Percentiles rank a stretch among this genome's conserved stretches.
Evolutionary conservation across 2,329 filamentous ascomycete genomes (phyloP).

Genomic region (Aspergillus sp.): DNA sequence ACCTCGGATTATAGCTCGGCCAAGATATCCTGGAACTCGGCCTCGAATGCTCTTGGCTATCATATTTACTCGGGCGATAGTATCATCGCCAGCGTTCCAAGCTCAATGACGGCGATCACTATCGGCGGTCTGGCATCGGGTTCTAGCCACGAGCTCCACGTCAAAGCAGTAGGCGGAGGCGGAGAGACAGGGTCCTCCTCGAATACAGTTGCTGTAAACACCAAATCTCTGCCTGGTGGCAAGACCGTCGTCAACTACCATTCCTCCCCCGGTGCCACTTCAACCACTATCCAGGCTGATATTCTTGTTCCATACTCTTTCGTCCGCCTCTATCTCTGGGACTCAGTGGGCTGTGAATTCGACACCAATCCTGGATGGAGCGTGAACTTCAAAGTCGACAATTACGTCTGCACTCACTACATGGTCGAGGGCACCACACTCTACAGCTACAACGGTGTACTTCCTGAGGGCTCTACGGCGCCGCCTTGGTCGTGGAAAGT

Average conservation of each 20-base stretch:
- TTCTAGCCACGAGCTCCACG: conserved; percentile 6
- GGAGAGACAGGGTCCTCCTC: conserved; percentile 3
- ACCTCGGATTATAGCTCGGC: conserved; percentile 17
- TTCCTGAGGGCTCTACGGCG: conserved; percentile 14
- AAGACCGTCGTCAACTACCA: conserved; percentile 12
- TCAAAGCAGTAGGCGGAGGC: conserved; percentile 11
- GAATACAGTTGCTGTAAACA: conserved; percentile 6
- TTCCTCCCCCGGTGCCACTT: conserved; percentile 4
- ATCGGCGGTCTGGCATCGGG: conserved; percentile 12
- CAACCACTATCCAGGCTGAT: conserved; percentile 13
- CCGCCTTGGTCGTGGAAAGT: conserved; percentile 12
- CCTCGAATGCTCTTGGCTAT: conserved; percentile 14
- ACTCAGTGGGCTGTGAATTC: conserved; percentile 12
- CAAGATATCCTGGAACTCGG: conserved; percentile 12
- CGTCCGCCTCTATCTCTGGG: conserved; percentile 17
- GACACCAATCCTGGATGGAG: conserved; percentile 12
- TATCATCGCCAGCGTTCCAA: conserved; percentile 10
- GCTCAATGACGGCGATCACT: conserved; percentile 14
- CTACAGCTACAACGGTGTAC: conserved; percentile 11
- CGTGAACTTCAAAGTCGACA: conserved; percentile 7
- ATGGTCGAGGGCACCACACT: conserved; percentile 16
- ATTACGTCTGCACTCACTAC: conserved; percentile 12
- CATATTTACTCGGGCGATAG: conserved; percentile 8
- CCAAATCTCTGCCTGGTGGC: conserved; percentile 7
- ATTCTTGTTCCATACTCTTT: conserved; percentile 17